Conservation (phyloP, 257 asterid genomes). For the Penstemon newberryi region DNA sequence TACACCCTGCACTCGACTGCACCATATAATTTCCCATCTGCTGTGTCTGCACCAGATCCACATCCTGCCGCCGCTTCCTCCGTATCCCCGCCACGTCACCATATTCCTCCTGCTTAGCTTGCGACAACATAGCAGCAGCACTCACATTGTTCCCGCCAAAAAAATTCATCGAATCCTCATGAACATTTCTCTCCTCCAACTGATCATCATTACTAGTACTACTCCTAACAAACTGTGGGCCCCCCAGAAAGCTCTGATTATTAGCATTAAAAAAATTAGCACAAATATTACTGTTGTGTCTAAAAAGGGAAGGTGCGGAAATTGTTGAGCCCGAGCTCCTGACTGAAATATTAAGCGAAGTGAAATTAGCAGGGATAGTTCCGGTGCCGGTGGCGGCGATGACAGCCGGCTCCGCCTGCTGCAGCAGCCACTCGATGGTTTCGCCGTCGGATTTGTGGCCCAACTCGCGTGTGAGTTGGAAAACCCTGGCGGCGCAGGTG, state of each 20-base stretch:
- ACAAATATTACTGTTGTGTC: conserved; percentile 24
- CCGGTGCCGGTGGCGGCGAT: conserved; percentile 92
- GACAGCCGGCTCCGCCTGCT: conserved; percentile 90
- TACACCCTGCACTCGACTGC: no score
- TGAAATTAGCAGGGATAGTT: conserved; percentile 74
- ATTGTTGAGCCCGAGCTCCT: conserved; percentile 63
- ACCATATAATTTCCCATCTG: conserved; percentile 29
- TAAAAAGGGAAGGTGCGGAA: conserved; percentile 51
- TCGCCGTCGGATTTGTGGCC: no score
- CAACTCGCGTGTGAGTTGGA: conserved; percentile 67
- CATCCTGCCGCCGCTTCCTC: conserved; percentile 39
- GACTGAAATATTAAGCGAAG: conserved; percentile 60
- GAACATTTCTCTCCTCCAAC: conserved; percentile 23
- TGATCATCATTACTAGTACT: conserved; percentile 12
- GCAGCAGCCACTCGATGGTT: conserved; percentile 62
- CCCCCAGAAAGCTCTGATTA: conserved; percentile 27
- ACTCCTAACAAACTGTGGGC: conserved; percentile 26
- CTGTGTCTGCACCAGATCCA: conserved; percentile 26
- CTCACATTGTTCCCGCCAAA: conserved; percentile 7
- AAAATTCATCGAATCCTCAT: conserved; percentile 33
- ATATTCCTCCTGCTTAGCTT: conserved; percentile 54
- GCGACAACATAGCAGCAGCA: conserved; percentile 29
- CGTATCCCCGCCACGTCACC: conserved; percentile 29
- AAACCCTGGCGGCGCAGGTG: conserved; percentile 79
- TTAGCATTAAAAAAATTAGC: no score